Base-by-base conservation (phyloP, 371 early-diverging fungal genomes). In the Thermomucor indicae-seudaticae region DNA sequence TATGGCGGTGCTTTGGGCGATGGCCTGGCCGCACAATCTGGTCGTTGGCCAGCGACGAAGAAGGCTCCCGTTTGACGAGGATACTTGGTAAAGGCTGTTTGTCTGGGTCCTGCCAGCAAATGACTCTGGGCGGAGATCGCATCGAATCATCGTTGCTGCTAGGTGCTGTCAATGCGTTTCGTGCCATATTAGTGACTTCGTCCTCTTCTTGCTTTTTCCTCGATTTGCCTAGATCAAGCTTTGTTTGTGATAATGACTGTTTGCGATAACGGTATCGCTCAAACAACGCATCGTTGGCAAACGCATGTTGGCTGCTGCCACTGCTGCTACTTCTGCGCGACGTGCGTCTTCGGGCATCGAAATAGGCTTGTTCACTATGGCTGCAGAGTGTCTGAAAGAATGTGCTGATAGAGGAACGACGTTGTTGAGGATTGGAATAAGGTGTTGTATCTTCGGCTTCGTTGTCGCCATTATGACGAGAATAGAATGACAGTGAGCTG, bases 401-500 rank as follows among this genome's bases (percentile, higher is more conserved):
- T n/a, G 19, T 49, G 16, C 35, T 47, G 32, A 37, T 35, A 19
- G 31, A 24, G 3, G 44, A 43, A n/a, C 28, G 22, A 27, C 52
- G 40, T 8, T 25, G 57, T 12, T 40, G 50, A 14, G 17, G 22
- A 6, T 39, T 43, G n/a, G n/a, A n/a, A n/a, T n/a, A 30, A 45
- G 41, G 11, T 39, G 51, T 17, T 39, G 51, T 17, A 43, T 34
- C 39, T 37, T 44, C 17, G 44, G 48, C 20, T 37, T 22, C 6
- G 25, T 20, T 34, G 47, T 32, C 24, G 29, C 31, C 28, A 19
- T 43, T 24, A 20, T 42, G 16, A 2, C 27, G 31, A 29, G 20
- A 23, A 31, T 8, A 37, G 19, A 45, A 44, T 20, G 45, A 37
- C 39, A 57, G 41, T 41, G 60, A 42, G 14, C 46, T 51, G 20